Percentiles rank a stretch among this genome's conserved stretches.
phyloP scores from a whole-genome alignment of 345 rosid species.

The Lepidium africanum region DNA sequence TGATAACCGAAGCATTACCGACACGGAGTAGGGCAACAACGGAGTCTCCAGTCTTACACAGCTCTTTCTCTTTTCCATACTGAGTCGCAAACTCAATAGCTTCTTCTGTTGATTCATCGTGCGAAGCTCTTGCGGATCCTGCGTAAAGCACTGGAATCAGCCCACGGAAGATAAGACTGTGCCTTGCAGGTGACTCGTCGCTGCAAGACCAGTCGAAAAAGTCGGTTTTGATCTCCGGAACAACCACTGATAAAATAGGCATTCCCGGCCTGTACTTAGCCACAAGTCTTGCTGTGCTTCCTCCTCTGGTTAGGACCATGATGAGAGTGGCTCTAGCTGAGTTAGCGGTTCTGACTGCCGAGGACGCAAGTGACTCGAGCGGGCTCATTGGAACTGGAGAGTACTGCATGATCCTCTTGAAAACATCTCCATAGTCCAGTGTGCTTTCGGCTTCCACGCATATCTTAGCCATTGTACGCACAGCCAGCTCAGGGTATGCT shows the following conservation, averaged over 20 bases:
- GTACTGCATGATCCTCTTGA: slow-evolving; percentile 74
- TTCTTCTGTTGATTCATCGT: slow-evolving; percentile 88
- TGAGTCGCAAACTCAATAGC: slow-evolving; percentile 73
- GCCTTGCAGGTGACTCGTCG: slow-evolving; percentile 84
- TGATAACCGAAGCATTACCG: slow-evolving; percentile 88
- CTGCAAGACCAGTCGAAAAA: slow-evolving; percentile 93
- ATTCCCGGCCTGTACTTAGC: slow-evolving; percentile 93
- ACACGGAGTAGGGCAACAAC: slow-evolving; percentile 87
- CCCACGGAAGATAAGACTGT: slow-evolving; percentile 87
- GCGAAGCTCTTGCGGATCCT: slow-evolving; percentile 85
- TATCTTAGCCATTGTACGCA: slow-evolving; percentile 87
- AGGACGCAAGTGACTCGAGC: slow-evolving; percentile 79
- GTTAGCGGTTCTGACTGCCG: slow-evolving; percentile 90
- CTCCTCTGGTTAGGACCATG: slow-evolving; percentile 88
- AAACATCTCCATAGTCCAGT: slow-evolving; percentile 69
- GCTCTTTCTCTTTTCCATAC: slow-evolving; percentile 55
- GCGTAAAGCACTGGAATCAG: slow-evolving; percentile 74
- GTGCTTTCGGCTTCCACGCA: slow-evolving; percentile 95
- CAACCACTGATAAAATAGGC: slow-evolving; percentile 84
- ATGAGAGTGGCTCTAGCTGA: slow-evolving; percentile 76
- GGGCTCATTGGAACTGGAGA: slow-evolving; percentile 97
- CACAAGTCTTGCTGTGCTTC: slow-evolving; percentile 89
- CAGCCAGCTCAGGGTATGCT: slow-evolving; percentile 91
- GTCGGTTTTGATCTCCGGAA: slow-evolving; percentile 83
- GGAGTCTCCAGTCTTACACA: slow-evolving; percentile 77